A percentile compares a stretch with the other conserved stretches of the same genome.
phyloP scores from a whole-genome alignment of 129 eudicot species.

The Deinandra increscens region DNA sequence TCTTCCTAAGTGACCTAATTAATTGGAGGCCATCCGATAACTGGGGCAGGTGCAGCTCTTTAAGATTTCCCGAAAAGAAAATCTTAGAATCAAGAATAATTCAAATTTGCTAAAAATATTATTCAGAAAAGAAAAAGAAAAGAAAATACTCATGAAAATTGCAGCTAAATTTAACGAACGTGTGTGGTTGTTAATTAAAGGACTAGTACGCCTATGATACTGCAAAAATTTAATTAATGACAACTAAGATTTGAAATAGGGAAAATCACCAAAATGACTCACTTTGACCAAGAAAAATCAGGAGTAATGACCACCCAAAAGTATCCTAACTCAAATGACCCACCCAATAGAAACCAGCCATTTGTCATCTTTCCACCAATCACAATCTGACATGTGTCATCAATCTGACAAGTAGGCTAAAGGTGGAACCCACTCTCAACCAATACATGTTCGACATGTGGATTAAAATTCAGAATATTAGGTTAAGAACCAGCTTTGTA shows the following conservation, averaged over 20 bases:
- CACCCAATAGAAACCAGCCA: too few species aligned
- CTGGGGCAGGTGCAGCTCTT: conserved; percentile 87
- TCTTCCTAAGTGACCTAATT: conserved; percentile 82
- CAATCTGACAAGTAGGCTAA: too few species aligned
- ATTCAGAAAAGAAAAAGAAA: not conserved
- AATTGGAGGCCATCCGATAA: conserved; percentile 99
- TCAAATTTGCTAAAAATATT: not conserved
- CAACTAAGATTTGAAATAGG: not conserved
- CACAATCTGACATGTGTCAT: too few species aligned
- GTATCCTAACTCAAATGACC: too few species aligned
- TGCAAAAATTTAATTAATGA: conserved; percentile 10
- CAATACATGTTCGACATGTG: too few species aligned
- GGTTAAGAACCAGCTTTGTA: too few species aligned
- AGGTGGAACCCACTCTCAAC: too few species aligned
- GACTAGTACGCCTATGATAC: not conserved
- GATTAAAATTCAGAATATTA: too few species aligned
- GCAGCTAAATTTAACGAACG: not conserved
- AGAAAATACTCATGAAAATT: not conserved
- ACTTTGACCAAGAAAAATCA: too few species aligned
- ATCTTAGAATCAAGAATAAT: conserved; percentile 14
- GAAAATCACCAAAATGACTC: too few species aligned
- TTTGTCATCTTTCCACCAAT: too few species aligned
- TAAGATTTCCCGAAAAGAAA: conserved; percentile 10
- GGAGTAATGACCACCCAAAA: too few species aligned
- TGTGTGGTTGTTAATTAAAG: conserved; percentile 13